A percentile compares a stretch with the other conserved stretches of the same genome.
Conservation (phyloP, 345 rosid species). For the Mercurialis annua region DNA sequence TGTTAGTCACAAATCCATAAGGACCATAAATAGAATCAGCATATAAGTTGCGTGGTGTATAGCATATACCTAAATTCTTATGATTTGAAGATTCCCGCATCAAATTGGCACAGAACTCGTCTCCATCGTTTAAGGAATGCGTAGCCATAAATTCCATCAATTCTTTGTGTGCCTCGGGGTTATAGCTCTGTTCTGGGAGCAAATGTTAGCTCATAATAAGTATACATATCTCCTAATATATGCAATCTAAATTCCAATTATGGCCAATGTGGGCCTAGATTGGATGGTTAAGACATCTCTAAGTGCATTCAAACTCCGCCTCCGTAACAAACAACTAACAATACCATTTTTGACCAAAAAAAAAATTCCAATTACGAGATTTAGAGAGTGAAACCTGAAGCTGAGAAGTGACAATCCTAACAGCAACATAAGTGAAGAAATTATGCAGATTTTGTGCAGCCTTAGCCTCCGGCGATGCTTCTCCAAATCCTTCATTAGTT, state of each 20-base stretch:
- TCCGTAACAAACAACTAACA: too few relatives aligned
- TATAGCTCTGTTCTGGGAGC: conserved; percentile 61
- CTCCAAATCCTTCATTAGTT: conserved; percentile 65
- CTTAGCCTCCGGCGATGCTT: conserved; percentile 87
- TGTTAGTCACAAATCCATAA: too few relatives aligned
- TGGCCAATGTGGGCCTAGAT: too few relatives aligned
- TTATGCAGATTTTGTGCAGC: conserved; percentile 71
- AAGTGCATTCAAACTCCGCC: too few relatives aligned
- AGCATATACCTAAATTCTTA: conserved; percentile 51
- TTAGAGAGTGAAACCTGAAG: conserved; percentile 58
- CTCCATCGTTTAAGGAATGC: conserved; percentile 74
- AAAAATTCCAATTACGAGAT: too few relatives aligned
- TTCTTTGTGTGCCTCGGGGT: conserved; percentile 69
- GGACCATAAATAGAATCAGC: too few relatives aligned
- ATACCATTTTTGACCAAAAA: too few relatives aligned
- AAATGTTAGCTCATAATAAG: conserved; percentile 4
- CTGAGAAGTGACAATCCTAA: conserved; percentile 72
- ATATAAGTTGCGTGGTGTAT: not conserved
- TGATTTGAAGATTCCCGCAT: conserved; percentile 81
- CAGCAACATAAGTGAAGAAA: conserved; percentile 72
- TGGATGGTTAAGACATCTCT: too few relatives aligned
- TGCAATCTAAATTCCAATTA: too few relatives aligned
- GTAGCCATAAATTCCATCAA: conserved; percentile 51
- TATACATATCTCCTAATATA: not conserved
- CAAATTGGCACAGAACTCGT: conserved; percentile 61